Percentiles rank a stretch among this genome's conserved stretches.
Evolutionary conservation across 495 filamentous ascomycete genomes (phyloP).

Genomic region (Xylaria palmicola): DNA sequence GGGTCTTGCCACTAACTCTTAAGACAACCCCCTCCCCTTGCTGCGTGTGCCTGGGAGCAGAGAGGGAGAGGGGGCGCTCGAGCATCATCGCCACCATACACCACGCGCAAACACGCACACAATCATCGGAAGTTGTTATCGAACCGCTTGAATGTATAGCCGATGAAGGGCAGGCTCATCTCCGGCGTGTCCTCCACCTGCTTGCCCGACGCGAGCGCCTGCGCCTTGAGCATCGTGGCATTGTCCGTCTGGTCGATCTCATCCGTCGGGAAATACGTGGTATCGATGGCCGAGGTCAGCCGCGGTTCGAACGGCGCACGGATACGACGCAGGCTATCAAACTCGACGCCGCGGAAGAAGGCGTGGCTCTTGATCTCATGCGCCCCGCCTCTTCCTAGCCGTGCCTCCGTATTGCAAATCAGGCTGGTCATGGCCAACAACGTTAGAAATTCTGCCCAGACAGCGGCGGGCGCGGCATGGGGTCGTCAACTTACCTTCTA

Average conservation of each 20-base stretch:
- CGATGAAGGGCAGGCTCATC: constrained; percentile 95
- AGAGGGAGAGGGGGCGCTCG: no score
- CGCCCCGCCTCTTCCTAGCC: constrained; percentile 79
- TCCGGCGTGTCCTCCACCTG: constrained; percentile 59
- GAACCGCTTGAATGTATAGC: constrained; percentile 98
- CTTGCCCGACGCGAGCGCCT: constrained; percentile 33
- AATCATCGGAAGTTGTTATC: constrained; percentile 66
- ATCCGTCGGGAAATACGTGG: constrained; percentile 98
- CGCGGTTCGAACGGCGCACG: constrained; percentile 94
- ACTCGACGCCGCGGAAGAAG: constrained; percentile 95
- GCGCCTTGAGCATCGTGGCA: constrained; percentile 66
- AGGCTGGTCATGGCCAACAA: constrained; percentile 57
- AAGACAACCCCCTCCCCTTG: no score
- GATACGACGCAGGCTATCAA: constrained; percentile 85
- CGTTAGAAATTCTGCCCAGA: constrained; percentile 13
- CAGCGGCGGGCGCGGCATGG: background rate
- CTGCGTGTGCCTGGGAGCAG: no score
- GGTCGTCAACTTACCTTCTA: constrained; percentile 58
- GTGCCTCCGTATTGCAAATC: constrained; percentile 86
- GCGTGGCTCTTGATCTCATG: constrained; percentile 89
- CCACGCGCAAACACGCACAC: no score
- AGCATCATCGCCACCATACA: no score
- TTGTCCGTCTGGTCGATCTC: constrained; percentile 95
- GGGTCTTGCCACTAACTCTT: no score
- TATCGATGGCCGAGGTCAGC: constrained; percentile 87